These are phyloP conservation scores for Collybia nuda DNA, from an alignment of 768 basidiomycete genomes.

Conservation along the genomic window DNA sequence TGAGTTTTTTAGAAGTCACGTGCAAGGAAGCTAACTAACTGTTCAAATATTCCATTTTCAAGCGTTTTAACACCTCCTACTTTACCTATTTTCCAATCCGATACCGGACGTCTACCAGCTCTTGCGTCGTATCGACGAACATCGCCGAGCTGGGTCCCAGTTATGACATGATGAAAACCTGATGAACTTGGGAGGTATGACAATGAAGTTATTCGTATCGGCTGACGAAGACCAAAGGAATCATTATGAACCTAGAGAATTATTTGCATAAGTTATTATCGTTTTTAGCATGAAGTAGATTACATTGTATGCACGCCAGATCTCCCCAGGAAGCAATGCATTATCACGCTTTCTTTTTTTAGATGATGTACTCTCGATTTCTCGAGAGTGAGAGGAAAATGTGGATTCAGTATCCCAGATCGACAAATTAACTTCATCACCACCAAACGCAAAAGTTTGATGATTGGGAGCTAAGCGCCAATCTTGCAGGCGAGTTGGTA, in stretches of 20 bases:
- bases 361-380: slow-evolving; percentile 15
- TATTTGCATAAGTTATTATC: not conserved
- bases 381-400: slow-evolving; percentile 35
- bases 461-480: slow-evolving; percentile 60
- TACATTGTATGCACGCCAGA: slow-evolving; percentile 87
- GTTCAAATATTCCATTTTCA: slow-evolving; percentile 57
- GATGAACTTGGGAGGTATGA: slow-evolving; percentile 48
- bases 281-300: slow-evolving; percentile 7
- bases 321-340: slow-evolving; percentile 64
- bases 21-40: slow-evolving; percentile 44
- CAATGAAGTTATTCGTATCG: slow-evolving; percentile 72
- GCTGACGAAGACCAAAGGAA: slow-evolving; percentile 70
- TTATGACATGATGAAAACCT: slow-evolving; percentile 50
- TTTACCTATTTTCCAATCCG: slow-evolving; percentile 64
- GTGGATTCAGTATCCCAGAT: slow-evolving; percentile 70
- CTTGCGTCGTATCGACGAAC: slow-evolving; percentile 79
- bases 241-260: slow-evolving; percentile 62
- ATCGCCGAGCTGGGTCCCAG: slow-evolving; percentile 76
- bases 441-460: slow-evolving; percentile 74
- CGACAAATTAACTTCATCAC: slow-evolving; percentile 84
- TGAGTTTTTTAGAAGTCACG: not conserved
- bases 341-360: slow-evolving; percentile 64
- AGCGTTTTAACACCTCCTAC: slow-evolving; percentile 60
- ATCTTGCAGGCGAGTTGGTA: slow-evolving; percentile 69
- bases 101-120: slow-evolving; percentile 63